Percentiles rank a stretch among this genome's conserved stretches.
Evolutionary conservation across 2,329 filamentous ascomycete species (phyloP).

Genomic region (Diaporthe batatas): DNA sequence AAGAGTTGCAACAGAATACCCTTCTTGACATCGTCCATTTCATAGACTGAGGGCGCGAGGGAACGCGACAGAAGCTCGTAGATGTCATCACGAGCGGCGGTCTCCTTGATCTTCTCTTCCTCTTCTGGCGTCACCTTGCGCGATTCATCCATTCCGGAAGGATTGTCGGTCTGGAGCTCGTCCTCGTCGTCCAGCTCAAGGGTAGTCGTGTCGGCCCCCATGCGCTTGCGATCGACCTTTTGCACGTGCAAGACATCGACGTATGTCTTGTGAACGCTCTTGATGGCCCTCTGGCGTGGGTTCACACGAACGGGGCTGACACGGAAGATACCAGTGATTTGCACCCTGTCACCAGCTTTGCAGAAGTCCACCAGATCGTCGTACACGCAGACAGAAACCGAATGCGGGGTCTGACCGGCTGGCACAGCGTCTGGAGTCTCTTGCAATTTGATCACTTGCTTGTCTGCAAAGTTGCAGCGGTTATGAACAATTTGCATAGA

Average conservation of each 20-base stretch:
- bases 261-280: slow-evolving; percentile 98
- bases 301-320: slow-evolving; percentile 95
- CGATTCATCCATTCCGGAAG: slow-evolving; percentile 81
- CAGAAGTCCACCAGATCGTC: slow-evolving; percentile 98
- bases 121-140: slow-evolving; percentile 88
- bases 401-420: slow-evolving; percentile 96
- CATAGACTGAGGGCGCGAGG: slow-evolving; percentile 93
- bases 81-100: slow-evolving; percentile 84
- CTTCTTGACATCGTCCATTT: slow-evolving; percentile 99
- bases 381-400: slow-evolving; percentile 95
- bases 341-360: slow-evolving; percentile 95
- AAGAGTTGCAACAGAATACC: slow-evolving; percentile 97
- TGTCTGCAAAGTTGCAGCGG: slow-evolving; percentile 92
- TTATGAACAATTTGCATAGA: slow-evolving; percentile 99
- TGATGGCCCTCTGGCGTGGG: slow-evolving; percentile 90
- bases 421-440: slow-evolving; percentile 96
- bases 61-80: slow-evolving; percentile 94
- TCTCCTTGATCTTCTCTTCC: slow-evolving; percentile 87
- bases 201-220: slow-evolving; percentile 91
- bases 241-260: slow-evolving; percentile 96
- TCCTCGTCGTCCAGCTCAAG: slow-evolving; percentile 86
- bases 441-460: slow-evolving; percentile 98
- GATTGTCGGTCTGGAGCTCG: slow-evolving; percentile 66
- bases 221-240: slow-evolving; percentile 94
- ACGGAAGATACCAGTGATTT: slow-evolving; percentile 97